These are phyloP conservation scores for Boechera divaricarpa DNA, from an alignment of 345 rosid species.

Conservation along the genomic window DNA sequence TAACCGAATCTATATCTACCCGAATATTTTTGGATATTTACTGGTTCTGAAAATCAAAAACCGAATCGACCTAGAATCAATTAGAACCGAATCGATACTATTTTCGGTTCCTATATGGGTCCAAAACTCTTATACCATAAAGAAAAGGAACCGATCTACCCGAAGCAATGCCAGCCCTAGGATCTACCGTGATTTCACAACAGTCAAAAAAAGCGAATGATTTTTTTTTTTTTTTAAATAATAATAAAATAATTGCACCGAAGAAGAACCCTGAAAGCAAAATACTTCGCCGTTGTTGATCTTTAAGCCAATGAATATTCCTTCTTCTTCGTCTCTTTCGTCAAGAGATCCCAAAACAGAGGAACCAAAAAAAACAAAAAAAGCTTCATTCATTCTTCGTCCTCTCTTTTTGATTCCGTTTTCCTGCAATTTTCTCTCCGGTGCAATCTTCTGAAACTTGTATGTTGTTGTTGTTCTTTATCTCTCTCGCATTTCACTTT, in stretches of 20 bases:
- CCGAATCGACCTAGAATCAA: no score
- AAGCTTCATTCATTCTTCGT: constrained; percentile 16
- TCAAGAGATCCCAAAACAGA: constrained; percentile 15
- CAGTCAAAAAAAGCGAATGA: not conserved
- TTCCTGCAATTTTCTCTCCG: constrained; percentile 14
- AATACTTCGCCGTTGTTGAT: constrained; percentile 27
- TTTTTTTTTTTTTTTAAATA: no score
- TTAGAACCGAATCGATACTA: no score
- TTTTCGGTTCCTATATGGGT: no score
- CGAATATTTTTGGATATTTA: no score
- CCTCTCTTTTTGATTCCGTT: not conserved
- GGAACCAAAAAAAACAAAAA: not conserved
- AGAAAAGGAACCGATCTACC: no score
- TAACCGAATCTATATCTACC: no score
- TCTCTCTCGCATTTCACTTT: not conserved
- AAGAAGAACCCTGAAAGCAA: constrained; percentile 4
- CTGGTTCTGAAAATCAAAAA: no score
- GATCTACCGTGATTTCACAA: constrained; percentile 10
- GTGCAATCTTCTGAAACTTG: not conserved
- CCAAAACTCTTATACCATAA: no score
- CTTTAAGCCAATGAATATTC: constrained; percentile 45
- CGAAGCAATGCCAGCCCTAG: not conserved
- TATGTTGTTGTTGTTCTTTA: not conserved
- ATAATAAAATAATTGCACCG: constrained; percentile 2
- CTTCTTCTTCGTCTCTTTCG: constrained; percentile 25